Evolutionary conservation across 2,329 filamentous ascomycete species (phyloP).

Genomic region (Microcyclosporella mali): DNA sequence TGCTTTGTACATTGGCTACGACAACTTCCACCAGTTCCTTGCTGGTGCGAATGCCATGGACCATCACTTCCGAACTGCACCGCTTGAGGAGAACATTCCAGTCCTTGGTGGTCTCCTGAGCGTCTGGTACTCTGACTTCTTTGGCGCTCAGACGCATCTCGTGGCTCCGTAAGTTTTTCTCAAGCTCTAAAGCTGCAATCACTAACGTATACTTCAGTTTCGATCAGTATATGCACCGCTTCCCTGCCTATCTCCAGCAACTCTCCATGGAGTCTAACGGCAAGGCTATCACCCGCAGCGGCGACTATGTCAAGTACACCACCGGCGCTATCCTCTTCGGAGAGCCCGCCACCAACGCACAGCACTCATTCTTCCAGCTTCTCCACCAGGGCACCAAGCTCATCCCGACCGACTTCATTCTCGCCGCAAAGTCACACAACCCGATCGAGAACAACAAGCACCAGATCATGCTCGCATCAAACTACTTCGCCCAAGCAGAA

Average conservation of each 20-base stretch:
- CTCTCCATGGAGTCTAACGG: constrained; percentile 99
- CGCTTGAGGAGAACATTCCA: constrained; percentile 91
- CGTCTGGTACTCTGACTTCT: constrained; percentile 99
- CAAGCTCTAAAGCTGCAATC: constrained; percentile 2
- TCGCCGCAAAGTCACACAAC: constrained; percentile 95
- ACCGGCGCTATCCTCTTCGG: constrained; percentile 94
- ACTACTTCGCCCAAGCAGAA: constrained; percentile 86
- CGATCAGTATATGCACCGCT: constrained; percentile 98
- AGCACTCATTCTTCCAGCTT: constrained; percentile 99
- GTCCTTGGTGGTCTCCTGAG: constrained; percentile 85
- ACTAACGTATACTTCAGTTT: constrained; percentile 52
- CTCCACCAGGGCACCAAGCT: constrained; percentile 99
- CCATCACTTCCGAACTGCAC: constrained; percentile 90
- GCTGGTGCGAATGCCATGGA: constrained; percentile 95
- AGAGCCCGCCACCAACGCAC: constrained; percentile 96
- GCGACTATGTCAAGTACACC: constrained; percentile 90
- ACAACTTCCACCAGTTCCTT: constrained; percentile 97
- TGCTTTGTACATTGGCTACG: constrained; percentile 87
- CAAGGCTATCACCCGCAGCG: constrained; percentile 86
- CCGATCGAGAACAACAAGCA: constrained; percentile 85
- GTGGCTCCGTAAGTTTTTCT: constrained; percentile 73
- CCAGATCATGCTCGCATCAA: constrained; percentile 91
- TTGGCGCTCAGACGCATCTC: constrained; percentile 93
- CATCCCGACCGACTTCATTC: constrained; percentile 95
- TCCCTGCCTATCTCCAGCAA: constrained; percentile 98